phyloP scores from a whole-genome alignment of 176 grass and related monocot species.

The Rhipidocladum racemiflorum region DNA sequence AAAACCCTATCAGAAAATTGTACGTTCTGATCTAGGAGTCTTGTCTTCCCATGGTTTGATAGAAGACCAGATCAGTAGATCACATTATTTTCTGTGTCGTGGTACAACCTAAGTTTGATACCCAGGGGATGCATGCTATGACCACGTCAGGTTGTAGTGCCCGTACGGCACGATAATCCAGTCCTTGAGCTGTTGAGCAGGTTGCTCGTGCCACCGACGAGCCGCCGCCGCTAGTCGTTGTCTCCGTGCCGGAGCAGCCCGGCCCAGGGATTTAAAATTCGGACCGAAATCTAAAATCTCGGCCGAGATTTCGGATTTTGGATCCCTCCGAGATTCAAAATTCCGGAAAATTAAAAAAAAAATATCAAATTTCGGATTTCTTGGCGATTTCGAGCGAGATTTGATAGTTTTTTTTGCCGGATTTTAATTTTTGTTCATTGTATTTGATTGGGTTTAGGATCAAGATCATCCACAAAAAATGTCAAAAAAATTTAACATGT shows the following conservation, averaged over 20 bases:
- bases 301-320: too few species aligned
- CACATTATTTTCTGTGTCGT: background rate
- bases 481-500: too few species aligned
- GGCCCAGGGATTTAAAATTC: too few species aligned
- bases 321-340: too few species aligned
- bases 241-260: slow-evolving; percentile 23
- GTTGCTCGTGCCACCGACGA: slow-evolving; percentile 55
- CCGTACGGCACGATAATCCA: slow-evolving; percentile 78
- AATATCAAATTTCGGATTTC: too few species aligned
- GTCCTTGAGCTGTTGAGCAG: slow-evolving; percentile 57
- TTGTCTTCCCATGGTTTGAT: background rate
- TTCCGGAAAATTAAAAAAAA: too few species aligned
- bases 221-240: slow-evolving; percentile 15
- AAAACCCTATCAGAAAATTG: background rate
- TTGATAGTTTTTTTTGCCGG: too few species aligned
- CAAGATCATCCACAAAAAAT: too few species aligned
- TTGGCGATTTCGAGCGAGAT: too few species aligned
- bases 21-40: background rate
- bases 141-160: slow-evolving; percentile 65
- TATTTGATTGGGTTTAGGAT: too few species aligned
- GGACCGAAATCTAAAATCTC: too few species aligned
- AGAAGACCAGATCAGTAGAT: background rate
- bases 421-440: too few species aligned
- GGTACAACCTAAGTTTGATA: background rate
- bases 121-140: slow-evolving; percentile 34